Percentiles rank a stretch among this genome's conserved stretches.
Conservation (phyloP, 176 grass and related monocot genomes). For the Thinopyrum elongatum region DNA sequence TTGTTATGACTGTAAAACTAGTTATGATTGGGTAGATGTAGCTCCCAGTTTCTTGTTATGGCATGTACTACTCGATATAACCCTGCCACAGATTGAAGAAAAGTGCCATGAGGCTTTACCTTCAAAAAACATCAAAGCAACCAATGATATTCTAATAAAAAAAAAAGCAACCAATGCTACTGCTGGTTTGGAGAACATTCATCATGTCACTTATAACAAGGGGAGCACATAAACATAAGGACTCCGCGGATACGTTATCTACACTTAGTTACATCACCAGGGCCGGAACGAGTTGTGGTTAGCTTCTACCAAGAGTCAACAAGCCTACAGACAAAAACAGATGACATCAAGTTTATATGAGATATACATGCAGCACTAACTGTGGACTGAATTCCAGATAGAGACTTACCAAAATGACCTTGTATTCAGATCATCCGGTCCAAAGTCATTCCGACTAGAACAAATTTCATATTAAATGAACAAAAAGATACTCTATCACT, state of each 20-base stretch:
- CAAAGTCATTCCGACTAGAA: slow-evolving; percentile 15
- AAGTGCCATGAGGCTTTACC: too few species aligned
- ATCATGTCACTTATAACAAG: background rate
- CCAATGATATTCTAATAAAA: too few species aligned
- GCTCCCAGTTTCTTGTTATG: too few species aligned
- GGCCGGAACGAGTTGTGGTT: slow-evolving; percentile 24
- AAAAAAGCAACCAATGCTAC: background rate
- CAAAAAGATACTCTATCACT: slow-evolving; percentile 17
- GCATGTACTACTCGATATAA: too few species aligned
- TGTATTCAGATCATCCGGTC: background rate
- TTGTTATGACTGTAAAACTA: too few species aligned
- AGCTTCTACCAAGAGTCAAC: slow-evolving; percentile 22
- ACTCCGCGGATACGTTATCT: slow-evolving; percentile 18
- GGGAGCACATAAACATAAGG: background rate
- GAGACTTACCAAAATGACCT: slow-evolving; percentile 40
- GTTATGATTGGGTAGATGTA: too few species aligned
- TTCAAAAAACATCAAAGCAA: too few species aligned
- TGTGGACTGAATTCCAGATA: background rate
- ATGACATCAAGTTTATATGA: background rate
- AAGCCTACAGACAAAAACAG: slow-evolving; percentile 14
- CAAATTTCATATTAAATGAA: slow-evolving; percentile 22
- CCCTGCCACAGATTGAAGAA: too few species aligned
- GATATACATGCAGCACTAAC: background rate
- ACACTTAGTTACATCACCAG: slow-evolving; percentile 24
- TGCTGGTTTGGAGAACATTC: background rate